phyloP scores from a whole-genome alignment of 2,329 filamentous ascomycete genomes.

The Nakataea oryzae region DNA sequence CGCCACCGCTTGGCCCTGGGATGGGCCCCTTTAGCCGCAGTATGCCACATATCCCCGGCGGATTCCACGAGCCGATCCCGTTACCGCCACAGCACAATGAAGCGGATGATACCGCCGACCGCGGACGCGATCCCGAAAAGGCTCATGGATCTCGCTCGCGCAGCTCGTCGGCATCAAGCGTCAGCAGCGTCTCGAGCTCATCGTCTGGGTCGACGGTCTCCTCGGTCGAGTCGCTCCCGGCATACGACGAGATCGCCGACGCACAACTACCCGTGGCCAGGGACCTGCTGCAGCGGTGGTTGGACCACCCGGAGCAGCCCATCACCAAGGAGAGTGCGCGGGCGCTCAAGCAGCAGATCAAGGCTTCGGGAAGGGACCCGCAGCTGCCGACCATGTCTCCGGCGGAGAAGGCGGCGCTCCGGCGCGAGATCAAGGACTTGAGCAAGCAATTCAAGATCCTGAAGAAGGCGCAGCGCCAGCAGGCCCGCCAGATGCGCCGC shows the following conservation, averaged over 20 bases:
- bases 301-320: conserved; percentile 35
- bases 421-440: conserved; percentile 33
- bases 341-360: conserved; percentile 29
- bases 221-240: conserved; percentile 42
- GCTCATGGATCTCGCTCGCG: neutral
- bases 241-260: conserved; percentile 38
- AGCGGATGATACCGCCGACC: neutral
- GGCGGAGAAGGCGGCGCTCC: conserved; percentile 24
- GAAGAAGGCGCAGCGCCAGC: conserved; percentile 23
- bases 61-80: neutral
- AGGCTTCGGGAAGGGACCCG: neutral
- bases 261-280: conserved; percentile 36
- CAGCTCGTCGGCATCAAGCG: conserved; percentile 19
- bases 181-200: conserved; percentile 21
- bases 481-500: conserved; percentile 19
- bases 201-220: conserved; percentile 24
- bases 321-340: conserved; percentile 34
- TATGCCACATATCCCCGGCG: neutral
- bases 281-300: conserved; percentile 34
- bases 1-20: too few species aligned
- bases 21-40: neutral
- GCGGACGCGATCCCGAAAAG: neutral
- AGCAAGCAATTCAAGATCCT: conserved; percentile 30
- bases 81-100: neutral
- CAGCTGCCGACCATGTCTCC: neutral